Evolutionary conservation across 2,329 filamentous ascomycete genomes (phyloP).

Genomic region (Aspergillus novofumigatus): DNA sequence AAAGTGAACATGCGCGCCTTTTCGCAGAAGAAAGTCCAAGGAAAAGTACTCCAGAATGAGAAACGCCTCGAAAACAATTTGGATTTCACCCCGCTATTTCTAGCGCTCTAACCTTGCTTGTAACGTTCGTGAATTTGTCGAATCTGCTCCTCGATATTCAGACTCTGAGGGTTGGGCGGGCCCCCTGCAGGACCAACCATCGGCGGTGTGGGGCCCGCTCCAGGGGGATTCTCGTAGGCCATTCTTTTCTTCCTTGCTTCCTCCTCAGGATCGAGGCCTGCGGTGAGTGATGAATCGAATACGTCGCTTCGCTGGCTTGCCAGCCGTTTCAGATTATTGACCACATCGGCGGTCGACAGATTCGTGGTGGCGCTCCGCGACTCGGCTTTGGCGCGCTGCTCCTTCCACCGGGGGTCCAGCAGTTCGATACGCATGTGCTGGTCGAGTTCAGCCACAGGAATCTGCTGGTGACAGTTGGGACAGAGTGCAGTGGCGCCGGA

Average conservation of each 20-base stretch:
- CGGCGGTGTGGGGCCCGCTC: conserved; percentile 22
- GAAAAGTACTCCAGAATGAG: not conserved
- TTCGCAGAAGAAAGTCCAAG: not conserved
- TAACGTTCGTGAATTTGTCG: conserved; percentile 61
- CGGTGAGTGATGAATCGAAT: conserved; percentile 59
- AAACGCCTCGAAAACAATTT: not conserved
- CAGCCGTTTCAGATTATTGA: conserved; percentile 91
- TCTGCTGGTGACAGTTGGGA: conserved; percentile 88
- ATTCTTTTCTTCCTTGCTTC: conserved; percentile 73
- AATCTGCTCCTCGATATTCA: conserved; percentile 85
- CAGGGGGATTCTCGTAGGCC: conserved; percentile 42
- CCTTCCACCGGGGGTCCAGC: conserved; percentile 90
- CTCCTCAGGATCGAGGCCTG: conserved; percentile 66
- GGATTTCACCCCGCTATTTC: not conserved
- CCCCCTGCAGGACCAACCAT: conserved; percentile 27
- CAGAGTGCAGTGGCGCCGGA: conserved; percentile 66
- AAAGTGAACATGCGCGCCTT: not conserved
- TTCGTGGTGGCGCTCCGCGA: conserved; percentile 82
- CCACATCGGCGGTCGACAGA: conserved; percentile 78
- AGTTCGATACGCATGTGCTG: conserved; percentile 94
- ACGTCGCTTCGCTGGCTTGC: conserved; percentile 84
- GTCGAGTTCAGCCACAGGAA: conserved; percentile 81
- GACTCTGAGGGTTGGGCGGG: conserved; percentile 36
- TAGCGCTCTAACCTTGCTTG: conserved; percentile 21
- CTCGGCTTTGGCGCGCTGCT: conserved; percentile 86